Percentiles rank a stretch among this genome's conserved stretches.
Conservation (phyloP, 768 basidiomycete genomes). For the Tylopilus sp. region DNA sequence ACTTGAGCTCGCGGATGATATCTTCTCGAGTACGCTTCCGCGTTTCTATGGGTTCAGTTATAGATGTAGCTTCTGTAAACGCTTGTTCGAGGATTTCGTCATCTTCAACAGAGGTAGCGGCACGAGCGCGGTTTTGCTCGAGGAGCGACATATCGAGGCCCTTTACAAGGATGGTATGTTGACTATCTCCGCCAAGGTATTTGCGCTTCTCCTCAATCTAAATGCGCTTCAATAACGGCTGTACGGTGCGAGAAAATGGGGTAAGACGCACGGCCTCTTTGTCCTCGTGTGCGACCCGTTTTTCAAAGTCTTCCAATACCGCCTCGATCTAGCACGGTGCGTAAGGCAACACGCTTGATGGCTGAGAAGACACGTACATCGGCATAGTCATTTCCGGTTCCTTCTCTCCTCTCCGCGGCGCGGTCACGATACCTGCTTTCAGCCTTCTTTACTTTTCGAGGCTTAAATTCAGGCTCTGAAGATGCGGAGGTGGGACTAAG, state of each 20-base stretch:
- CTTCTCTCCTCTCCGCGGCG: slow-evolving; percentile 67
- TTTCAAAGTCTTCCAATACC: slow-evolving; percentile 79
- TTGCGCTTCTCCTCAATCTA: slow-evolving; percentile 72
- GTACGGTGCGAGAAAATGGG: neutral
- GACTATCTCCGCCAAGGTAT: slow-evolving; percentile 81
- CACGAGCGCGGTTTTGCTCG: slow-evolving; percentile 76
- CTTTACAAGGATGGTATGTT: slow-evolving; percentile 85
- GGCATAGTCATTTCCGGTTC: slow-evolving; percentile 69
- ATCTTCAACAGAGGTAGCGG: slow-evolving; percentile 54
- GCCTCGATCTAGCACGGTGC: slow-evolving; percentile 59
- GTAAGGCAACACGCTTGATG: neutral
- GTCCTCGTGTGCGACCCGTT: slow-evolving; percentile 54
- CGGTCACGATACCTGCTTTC: slow-evolving; percentile 67
- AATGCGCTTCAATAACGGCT: neutral
- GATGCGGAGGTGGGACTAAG: slow-evolving; percentile 47
- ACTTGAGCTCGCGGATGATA: slow-evolving; percentile 68
- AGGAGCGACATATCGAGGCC: slow-evolving; percentile 86
- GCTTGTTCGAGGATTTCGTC: slow-evolving; percentile 82
- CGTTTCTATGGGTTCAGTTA: slow-evolving; percentile 24
- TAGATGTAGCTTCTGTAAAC: slow-evolving; percentile 46
- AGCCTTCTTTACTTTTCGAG: slow-evolving; percentile 70
- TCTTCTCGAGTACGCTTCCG: slow-evolving; percentile 81
- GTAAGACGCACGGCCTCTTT: slow-evolving; percentile 48
- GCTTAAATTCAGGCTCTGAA: slow-evolving; percentile 71
- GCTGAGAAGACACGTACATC: slow-evolving; percentile 41